These are phyloP conservation scores for Atkinsonella hypoxylon DNA, from an alignment of 2,329 filamentous ascomycete genomes.

Conservation along the genomic window DNA sequence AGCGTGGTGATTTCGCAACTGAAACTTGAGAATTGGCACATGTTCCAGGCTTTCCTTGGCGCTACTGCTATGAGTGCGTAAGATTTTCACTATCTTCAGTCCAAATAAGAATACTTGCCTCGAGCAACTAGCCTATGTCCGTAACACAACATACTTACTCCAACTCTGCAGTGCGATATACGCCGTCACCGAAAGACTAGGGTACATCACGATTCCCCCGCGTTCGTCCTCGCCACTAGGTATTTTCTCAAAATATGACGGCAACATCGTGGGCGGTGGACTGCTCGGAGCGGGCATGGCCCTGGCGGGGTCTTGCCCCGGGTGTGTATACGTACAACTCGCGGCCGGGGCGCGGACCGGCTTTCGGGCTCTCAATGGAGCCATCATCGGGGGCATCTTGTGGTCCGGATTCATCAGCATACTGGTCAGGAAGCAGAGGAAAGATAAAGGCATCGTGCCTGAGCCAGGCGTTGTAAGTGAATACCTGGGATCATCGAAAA, in stretches of 20 bases:
- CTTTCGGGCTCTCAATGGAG: conserved; percentile 40
- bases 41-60: conserved; percentile 52
- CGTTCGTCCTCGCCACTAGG: conserved; percentile 39
- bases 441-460: conserved; percentile 14
- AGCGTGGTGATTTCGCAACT: conserved; percentile 50
- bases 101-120: too few relatives aligned
- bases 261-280: conserved; percentile 51
- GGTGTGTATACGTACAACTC: conserved; percentile 50
- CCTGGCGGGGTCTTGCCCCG: conserved; percentile 52
- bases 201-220: conserved; percentile 31
- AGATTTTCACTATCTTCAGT: conserved; percentile 15
- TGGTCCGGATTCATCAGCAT: conserved; percentile 34
- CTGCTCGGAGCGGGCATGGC: conserved; percentile 56
- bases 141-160: not conserved
- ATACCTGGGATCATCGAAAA: conserved; percentile 26
- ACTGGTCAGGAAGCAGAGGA: conserved; percentile 17
- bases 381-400: conserved; percentile 40
- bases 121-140: too few relatives aligned
- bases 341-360: conserved; percentile 41
- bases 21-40: conserved; percentile 48
- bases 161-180: conserved; percentile 30
- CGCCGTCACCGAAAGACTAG: conserved; percentile 29
- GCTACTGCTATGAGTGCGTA: conserved; percentile 52
- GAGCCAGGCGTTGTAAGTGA: conserved; percentile 25
- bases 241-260: conserved; percentile 44